Percentiles rank a stretch among this genome's conserved stretches.
These are phyloP conservation scores for Rhizoclosmatium globosum DNA, from an alignment of 192 early-diverging fungal genomes.

Conservation along the genomic window DNA sequence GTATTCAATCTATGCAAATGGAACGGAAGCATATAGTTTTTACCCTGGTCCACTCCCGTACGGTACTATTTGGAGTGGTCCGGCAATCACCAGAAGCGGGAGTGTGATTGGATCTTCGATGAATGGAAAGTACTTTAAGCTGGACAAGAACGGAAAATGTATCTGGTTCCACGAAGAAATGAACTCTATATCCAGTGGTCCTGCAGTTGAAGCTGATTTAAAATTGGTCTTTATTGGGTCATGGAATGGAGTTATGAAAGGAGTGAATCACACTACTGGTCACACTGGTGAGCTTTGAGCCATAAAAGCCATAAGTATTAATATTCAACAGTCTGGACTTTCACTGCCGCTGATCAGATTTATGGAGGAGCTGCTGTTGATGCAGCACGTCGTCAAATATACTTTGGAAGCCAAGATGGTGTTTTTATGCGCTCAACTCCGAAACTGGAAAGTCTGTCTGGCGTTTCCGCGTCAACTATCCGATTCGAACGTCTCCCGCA, in stretches of 20 bases:
- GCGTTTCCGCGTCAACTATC: constrained; percentile 36
- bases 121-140: constrained; percentile 36
- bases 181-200: constrained; percentile 28
- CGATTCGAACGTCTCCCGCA: constrained; percentile 32
- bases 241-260: constrained; percentile 29
- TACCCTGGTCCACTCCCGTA: constrained; percentile 30
- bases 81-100: constrained; percentile 23
- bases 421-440: constrained; percentile 33
- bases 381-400: constrained; percentile 14
- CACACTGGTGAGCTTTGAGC: constrained; percentile 6
- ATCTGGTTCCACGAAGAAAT: constrained; percentile 39
- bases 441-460: constrained; percentile 32
- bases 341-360: constrained; percentile 26
- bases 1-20: constrained; percentile 25
- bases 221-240: constrained; percentile 25
- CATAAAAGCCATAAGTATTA: not conserved
- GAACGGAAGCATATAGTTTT: constrained; percentile 31
- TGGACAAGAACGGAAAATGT: constrained; percentile 29
- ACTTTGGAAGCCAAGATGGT: constrained; percentile 31
- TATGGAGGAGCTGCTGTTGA: constrained; percentile 34
- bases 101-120: constrained; percentile 31
- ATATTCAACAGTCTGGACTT: constrained; percentile 24
- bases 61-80: constrained; percentile 29
- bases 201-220: constrained; percentile 31
- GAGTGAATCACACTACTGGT: constrained; percentile 29